Conservation (phyloP, 441 rosid genomes). For the Brassica hybrid region DNA sequence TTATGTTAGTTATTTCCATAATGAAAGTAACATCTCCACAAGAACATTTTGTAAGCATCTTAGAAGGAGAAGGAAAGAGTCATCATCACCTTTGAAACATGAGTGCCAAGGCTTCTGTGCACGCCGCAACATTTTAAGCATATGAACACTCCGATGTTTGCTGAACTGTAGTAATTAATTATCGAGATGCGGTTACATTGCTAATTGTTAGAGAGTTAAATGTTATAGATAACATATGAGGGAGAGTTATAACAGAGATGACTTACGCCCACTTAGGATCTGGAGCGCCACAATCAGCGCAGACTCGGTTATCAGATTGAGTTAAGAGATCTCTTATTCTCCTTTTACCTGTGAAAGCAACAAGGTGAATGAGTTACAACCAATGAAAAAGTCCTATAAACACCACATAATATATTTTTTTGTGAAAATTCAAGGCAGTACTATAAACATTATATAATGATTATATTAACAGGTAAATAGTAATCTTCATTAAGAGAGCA, state of each 20-base stretch:
- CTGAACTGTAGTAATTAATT: constrained; percentile 68
- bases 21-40: background rate
- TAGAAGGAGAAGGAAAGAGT: constrained; percentile 19
- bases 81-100: constrained; percentile 81
- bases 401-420: background rate
- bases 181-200: background rate
- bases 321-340: constrained; percentile 73
- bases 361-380: constrained; percentile 19
- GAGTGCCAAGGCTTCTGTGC: constrained; percentile 97
- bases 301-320: constrained; percentile 77
- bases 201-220: background rate
- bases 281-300: constrained; percentile 96
- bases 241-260: background rate
- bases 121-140: constrained; percentile 98
- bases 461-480: too few species aligned
- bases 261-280: constrained; percentile 99
- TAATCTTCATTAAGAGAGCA: background rate
- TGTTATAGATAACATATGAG: background rate
- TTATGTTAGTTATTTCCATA: background rate
- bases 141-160: constrained; percentile 94
- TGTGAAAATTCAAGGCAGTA: background rate
- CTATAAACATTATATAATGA: background rate
- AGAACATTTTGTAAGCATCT: constrained; percentile 7
- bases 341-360: constrained; percentile 63
- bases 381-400: background rate